Percentiles rank a stretch among this genome's conserved stretches.
Conservation (phyloP, 164 flowering plant genomes). For the Sextonia rubra region DNA sequence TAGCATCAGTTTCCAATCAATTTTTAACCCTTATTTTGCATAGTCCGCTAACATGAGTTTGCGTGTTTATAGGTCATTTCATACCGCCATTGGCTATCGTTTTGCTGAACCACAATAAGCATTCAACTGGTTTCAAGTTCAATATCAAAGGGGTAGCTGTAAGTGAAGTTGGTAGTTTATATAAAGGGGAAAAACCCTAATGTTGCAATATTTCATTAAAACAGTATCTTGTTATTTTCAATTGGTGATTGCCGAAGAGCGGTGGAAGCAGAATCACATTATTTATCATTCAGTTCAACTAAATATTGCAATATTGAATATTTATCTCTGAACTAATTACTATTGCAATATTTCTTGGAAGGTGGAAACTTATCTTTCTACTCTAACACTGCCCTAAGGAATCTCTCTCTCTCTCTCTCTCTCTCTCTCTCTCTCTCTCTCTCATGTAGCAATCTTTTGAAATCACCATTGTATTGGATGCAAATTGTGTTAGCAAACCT, state of each 20-base stretch:
- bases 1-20: not conserved
- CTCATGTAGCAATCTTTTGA: no score
- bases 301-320: not conserved
- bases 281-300: no score
- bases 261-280: no score
- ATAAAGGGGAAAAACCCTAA: not conserved
- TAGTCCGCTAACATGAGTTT: not conserved
- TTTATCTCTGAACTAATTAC: not conserved
- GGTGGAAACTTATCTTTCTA: no score
- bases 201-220: no score
- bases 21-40: not conserved
- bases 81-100: conserved; percentile 79
- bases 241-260: no score
- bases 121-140: conserved; percentile 68
- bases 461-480: not conserved
- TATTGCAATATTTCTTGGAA: no score
- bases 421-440: not conserved
- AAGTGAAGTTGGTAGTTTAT: conserved; percentile 27
- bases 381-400: no score
- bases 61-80: conserved; percentile 60
- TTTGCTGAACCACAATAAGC: conserved; percentile 65
- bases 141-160: conserved; percentile 86
- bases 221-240: no score
- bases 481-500: not conserved
- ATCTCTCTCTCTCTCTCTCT: no score